Conservation (phyloP, 805 yeast genomes). For the Saccharomycopsis fibuligera region DNA sequence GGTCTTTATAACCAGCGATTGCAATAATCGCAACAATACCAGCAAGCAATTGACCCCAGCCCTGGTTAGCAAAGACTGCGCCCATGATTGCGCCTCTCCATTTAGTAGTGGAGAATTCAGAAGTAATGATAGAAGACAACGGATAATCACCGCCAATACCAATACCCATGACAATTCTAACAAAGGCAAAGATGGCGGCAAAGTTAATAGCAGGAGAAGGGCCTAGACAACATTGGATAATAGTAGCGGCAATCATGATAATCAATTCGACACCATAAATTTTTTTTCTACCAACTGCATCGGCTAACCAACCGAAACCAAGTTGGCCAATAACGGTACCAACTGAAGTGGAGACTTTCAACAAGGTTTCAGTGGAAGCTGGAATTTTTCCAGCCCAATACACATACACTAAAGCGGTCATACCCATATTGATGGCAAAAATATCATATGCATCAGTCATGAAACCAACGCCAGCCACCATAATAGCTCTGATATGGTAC, state of each 20-base stretch:
- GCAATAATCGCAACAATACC: slow-evolving; percentile 76
- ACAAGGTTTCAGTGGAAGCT: slow-evolving; percentile 61
- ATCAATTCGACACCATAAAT: slow-evolving; percentile 85
- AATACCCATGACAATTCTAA: slow-evolving; percentile 86
- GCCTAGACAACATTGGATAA: slow-evolving; percentile 73
- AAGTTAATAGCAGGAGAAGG: slow-evolving; percentile 64
- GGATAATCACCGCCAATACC: slow-evolving; percentile 99
- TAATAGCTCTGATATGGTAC: slow-evolving; percentile 76
- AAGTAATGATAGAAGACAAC: slow-evolving; percentile 83
- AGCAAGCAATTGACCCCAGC: slow-evolving; percentile 88
- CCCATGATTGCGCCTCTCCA: slow-evolving; percentile 99
- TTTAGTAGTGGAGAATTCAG: slow-evolving; percentile 88
- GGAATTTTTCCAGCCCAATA: slow-evolving; percentile 66
- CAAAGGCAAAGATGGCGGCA: slow-evolving; percentile 65
- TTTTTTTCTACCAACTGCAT: slow-evolving; percentile 76
- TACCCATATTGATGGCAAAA: slow-evolving; percentile 80
- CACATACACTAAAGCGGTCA: slow-evolving; percentile 71
- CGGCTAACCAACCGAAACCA: slow-evolving; percentile 78
- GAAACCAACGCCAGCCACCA: slow-evolving; percentile 86
- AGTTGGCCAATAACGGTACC: slow-evolving; percentile 92
- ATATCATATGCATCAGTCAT: slow-evolving; percentile 90
- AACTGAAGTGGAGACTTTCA: slow-evolving; percentile 86
- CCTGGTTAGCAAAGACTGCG: slow-evolving; percentile 95
- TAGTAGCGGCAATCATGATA: slow-evolving; percentile 72
- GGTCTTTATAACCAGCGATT: slow-evolving; percentile 70